phyloP scores from a whole-genome alignment of 2,329 filamentous ascomycete species.

The Dryadomyces quercivorus region DNA sequence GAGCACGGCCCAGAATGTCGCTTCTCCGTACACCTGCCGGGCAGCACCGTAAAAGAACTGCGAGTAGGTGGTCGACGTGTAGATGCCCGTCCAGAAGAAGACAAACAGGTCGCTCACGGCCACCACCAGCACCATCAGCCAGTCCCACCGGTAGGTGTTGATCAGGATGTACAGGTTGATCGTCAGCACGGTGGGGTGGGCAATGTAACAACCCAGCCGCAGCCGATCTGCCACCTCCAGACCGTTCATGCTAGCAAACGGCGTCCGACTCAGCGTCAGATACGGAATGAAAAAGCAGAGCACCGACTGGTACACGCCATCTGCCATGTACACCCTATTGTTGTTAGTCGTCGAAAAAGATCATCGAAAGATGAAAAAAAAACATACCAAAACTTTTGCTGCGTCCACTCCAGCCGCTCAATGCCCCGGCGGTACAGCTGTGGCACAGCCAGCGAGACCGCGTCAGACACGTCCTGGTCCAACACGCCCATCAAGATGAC shows the following conservation, averaged over 20 bases:
- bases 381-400: constrained; percentile 85
- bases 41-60: constrained; percentile 62
- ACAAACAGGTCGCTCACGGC: constrained; percentile 72
- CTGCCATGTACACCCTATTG: constrained; percentile 76
- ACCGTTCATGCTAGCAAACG: constrained; percentile 60
- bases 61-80: constrained; percentile 41
- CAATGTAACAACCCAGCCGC: constrained; percentile 79
- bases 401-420: constrained; percentile 92
- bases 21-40: constrained; percentile 63
- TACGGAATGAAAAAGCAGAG: constrained; percentile 92
- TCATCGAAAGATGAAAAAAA: background rate
- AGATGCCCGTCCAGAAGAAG: constrained; percentile 93
- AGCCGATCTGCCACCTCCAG: constrained; percentile 66
- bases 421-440: constrained; percentile 94
- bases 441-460: constrained; percentile 84
- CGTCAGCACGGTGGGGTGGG: constrained; percentile 68
- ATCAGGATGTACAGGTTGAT: constrained; percentile 93
- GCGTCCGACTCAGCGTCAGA: constrained; percentile 58
- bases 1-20: constrained; percentile 79
- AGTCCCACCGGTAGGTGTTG: constrained; percentile 97
- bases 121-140: constrained; percentile 80
- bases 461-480: constrained; percentile 92
- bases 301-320: constrained; percentile 88
- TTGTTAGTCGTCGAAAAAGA: constrained; percentile 3
- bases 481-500: constrained; percentile 93